Conservation (phyloP, 1,139 yeast species). For the Geotrichum citri-aurantii region DNA sequence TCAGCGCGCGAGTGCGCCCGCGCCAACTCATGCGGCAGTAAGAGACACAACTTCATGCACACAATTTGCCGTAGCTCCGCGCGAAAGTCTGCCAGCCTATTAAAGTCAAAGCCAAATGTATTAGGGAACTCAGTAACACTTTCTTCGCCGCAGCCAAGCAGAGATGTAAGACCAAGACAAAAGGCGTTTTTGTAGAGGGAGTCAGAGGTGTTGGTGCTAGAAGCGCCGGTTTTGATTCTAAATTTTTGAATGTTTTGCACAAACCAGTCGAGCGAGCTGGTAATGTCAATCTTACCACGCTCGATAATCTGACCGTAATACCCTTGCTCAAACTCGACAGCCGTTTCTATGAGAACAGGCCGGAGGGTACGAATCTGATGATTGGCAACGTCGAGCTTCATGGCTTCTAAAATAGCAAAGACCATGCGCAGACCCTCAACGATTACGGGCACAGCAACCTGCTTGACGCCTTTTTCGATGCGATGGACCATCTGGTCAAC, state of each 20-base stretch:
- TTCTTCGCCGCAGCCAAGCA: constrained; percentile 60
- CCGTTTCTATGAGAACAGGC: constrained; percentile 80
- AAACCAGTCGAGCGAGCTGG: constrained; percentile 70
- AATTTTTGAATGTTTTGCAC: constrained; percentile 14
- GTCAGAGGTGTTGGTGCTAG: too few relatives aligned
- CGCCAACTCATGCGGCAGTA: constrained; percentile 63
- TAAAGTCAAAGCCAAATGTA: constrained; percentile 77
- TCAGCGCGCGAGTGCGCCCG: constrained; percentile 28
- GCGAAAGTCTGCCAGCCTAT: constrained; percentile 67
- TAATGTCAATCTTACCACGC: constrained; percentile 54
- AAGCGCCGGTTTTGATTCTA: too few relatives aligned
- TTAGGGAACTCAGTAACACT: constrained; percentile 80
- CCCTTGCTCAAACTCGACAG: constrained; percentile 87
- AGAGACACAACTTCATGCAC: constrained; percentile 68
- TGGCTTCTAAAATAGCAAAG: constrained; percentile 85
- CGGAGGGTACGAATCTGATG: constrained; percentile 84
- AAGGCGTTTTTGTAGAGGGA: constrained; percentile 24
- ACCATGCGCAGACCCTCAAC: constrained; percentile 75
- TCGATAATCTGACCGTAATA: constrained; percentile 68
- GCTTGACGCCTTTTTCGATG: constrained; percentile 54
- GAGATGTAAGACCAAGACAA: constrained; percentile 50
- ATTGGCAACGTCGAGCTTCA: constrained; percentile 93
- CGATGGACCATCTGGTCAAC: constrained; percentile 76
- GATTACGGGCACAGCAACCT: constrained; percentile 49
- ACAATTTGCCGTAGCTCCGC: constrained; percentile 84